phyloP scores from a whole-genome alignment of 1,284 basidiomycete genomes.

The Fomes fomentarius region DNA sequence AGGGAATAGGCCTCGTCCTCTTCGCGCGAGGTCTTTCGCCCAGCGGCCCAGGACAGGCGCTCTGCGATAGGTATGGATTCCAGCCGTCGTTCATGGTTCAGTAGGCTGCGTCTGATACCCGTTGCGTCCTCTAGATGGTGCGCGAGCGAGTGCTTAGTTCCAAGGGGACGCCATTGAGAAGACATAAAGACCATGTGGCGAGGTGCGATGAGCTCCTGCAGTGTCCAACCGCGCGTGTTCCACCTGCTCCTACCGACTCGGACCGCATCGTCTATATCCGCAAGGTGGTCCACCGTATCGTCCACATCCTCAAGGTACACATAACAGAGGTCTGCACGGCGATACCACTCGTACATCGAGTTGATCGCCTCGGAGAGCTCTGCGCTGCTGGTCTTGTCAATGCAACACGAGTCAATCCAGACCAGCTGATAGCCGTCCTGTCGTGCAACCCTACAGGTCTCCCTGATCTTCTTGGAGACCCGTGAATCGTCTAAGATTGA shows the following conservation, averaged over 20 bases:
- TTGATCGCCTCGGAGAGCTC: no score
- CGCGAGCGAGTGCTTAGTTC: constrained; percentile 7
- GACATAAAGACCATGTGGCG: not conserved
- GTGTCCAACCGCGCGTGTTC: not conserved
- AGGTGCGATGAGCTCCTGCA: constrained; percentile 1
- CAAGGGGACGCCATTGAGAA: not conserved
- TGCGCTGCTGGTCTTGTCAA: no score
- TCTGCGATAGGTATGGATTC: constrained; percentile 1
- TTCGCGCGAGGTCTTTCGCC: not conserved
- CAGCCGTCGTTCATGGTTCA: not conserved
- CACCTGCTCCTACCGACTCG: not conserved
- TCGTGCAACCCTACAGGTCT: no score
- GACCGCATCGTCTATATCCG: not conserved
- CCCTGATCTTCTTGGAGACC: no score
- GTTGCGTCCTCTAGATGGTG: not conserved
- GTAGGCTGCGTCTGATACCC: not conserved
- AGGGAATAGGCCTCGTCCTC: constrained; percentile 14
- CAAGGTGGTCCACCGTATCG: not conserved
- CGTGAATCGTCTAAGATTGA: no score
- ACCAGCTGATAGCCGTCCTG: no score
- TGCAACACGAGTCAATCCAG: no score
- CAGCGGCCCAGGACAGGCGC: constrained; percentile 8
- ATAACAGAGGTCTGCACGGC: constrained; percentile 7
- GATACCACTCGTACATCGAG: constrained; percentile 8
- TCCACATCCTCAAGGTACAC: constrained; percentile 1